Evolutionary conservation across 1,139 yeast species (phyloP), one percentile per base, ranked within the genome.

Genomic region (Lodderomyces parapsilosis): DNA sequence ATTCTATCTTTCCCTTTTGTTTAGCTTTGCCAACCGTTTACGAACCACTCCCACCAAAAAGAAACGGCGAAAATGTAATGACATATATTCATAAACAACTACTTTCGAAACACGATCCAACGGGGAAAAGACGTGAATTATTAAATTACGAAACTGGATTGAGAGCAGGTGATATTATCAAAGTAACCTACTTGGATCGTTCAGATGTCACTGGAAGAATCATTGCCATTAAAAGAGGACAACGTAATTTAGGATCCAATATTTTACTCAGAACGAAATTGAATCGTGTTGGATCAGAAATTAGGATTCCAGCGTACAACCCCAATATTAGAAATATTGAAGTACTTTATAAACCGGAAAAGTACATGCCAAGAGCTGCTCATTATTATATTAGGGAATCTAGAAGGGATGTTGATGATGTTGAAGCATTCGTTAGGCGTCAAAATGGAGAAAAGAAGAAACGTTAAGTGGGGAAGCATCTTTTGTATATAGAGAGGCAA

Each of bases 381-480:
- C 93, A 88, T 53, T 89, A 83, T 73, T 90, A 87, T 65, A 86
- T 90, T 59, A 84, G 96, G 68, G 51, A 33, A 24, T 77, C 88
- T 51, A 83, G 83, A 65, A 70, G 84, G 65, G 97, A 90, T 64
- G 96, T 88, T 37, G 86, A 84, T 48, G 93, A 86, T 58, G 69
- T 85, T 48, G 93, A 85, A 55, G 66, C 60, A 5, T 63, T 63
- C 47, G 59, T 71, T 44, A 68, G 66, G 39, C 53, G 53, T 44
- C 48, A 53, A 49, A 45, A 46, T 31, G 38, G 36, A 17, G 40
- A 30, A 23, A 31, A 28, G 40, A 38, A 38, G 35, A 27, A 38
- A 30, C 20, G 38, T 36, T 23, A 14, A 36, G n/a, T 14, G 20
- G 18, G 27, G 9, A 32, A 22, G 38, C 27, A 13, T 4, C 14